These are phyloP conservation scores for Ustilago shanxiensis DNA, from an alignment of 1,284 basidiomycete genomes.

Conservation along the genomic window DNA sequence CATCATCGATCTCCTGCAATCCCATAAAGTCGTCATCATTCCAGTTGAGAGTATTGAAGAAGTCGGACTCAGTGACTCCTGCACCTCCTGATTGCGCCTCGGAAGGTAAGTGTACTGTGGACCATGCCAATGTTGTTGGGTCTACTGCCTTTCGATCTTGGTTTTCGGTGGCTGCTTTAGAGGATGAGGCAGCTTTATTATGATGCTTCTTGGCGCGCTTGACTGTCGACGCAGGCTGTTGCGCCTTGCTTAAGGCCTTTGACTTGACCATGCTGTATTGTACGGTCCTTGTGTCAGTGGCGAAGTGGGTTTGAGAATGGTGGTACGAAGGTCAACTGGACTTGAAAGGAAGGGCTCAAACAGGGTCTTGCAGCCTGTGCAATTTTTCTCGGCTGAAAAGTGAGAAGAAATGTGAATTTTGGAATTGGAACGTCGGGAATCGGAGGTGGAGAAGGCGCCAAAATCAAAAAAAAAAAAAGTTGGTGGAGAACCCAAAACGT, in stretches of 20 bases:
- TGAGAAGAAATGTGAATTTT: slow-evolving; percentile 22
- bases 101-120: slow-evolving; percentile 47
- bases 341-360: neutral
- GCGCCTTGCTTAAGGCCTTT: slow-evolving; percentile 1
- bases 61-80: slow-evolving; percentile 53
- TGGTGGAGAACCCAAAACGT: neutral
- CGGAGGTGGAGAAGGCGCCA: slow-evolving; percentile 43
- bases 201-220: slow-evolving; percentile 15
- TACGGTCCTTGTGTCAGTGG: neutral
- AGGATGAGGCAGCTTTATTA: slow-evolving; percentile 15
- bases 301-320: slow-evolving; percentile 5
- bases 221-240: neutral
- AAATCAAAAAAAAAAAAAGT: neutral
- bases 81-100: slow-evolving; percentile 50
- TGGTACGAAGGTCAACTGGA: slow-evolving; percentile 7
- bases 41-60: slow-evolving; percentile 45
- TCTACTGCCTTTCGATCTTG: slow-evolving; percentile 33
- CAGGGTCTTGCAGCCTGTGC: neutral
- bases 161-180: slow-evolving; percentile 10
- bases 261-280: slow-evolving; percentile 30
- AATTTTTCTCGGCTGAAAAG: neutral
- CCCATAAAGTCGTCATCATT: slow-evolving; percentile 67
- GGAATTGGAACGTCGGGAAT: slow-evolving; percentile 23
- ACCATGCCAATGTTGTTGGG: slow-evolving; percentile 48
- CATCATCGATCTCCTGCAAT: slow-evolving; percentile 64